phyloP scores from a whole-genome alignment of 73 alveolate genomes.

The Paraurostyla sp. region DNA sequence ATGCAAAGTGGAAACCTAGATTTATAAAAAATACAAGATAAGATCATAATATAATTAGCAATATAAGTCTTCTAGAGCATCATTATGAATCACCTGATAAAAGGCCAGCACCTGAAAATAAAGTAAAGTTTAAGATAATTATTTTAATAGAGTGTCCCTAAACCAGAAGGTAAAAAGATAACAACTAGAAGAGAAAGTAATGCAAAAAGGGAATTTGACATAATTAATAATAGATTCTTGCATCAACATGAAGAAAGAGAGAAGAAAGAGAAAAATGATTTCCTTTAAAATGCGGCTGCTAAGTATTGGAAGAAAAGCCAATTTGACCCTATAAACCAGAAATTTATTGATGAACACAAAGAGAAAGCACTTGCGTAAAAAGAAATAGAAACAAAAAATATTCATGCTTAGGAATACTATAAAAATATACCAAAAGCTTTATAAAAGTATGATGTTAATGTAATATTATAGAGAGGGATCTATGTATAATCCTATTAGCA shows the following conservation, averaged over 20 bases:
- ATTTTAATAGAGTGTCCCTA: background rate
- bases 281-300: background rate
- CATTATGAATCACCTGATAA: conserved; percentile 34
- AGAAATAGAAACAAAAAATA: background rate
- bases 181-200: background rate
- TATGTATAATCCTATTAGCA: background rate
- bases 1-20: background rate
- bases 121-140: background rate
- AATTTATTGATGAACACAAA: background rate
- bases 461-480: background rate
- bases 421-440: background rate
- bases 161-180: background rate
- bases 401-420: background rate
- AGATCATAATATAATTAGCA: conserved; percentile 22
- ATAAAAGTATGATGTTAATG: background rate
- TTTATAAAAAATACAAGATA: background rate
- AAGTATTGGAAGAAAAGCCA: background rate
- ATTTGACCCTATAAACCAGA: conserved; percentile 19
- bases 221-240: background rate
- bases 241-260: background rate
- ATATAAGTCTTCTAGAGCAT: conserved; percentile 1
- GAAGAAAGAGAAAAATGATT: background rate
- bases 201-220: background rate
- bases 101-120: conserved; percentile 9
- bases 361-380: background rate